These are phyloP conservation scores for Cyberlindnera euphorbiiphila DNA, from an alignment of 805 yeast genomes.

Conservation along the genomic window DNA sequence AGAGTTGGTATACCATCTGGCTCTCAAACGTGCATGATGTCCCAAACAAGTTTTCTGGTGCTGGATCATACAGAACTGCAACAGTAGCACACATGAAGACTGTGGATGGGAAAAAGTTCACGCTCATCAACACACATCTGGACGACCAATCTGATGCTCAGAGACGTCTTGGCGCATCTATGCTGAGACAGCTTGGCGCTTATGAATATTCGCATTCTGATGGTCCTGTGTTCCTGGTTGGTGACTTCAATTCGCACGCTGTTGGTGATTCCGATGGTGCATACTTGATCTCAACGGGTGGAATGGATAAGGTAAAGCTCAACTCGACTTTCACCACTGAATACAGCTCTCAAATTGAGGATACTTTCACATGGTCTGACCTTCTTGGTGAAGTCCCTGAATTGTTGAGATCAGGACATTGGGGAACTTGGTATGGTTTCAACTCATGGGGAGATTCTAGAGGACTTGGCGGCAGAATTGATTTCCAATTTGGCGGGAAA, in stretches of 20 bases:
- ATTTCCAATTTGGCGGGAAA: conserved; percentile 35
- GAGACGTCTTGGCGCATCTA: conserved; percentile 14
- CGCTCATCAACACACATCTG: conserved; percentile 38
- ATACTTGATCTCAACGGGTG: conserved; percentile 11
- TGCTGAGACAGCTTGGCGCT: conserved; percentile 29
- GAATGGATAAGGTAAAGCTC: conserved; percentile 11
- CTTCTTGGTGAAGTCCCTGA: conserved; percentile 24
- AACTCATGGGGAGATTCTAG: conserved; percentile 20
- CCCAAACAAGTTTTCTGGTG: conserved; percentile 39
- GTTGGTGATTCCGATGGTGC: conserved; percentile 12
- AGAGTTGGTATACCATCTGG: conserved; percentile 40
- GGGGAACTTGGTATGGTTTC: conserved; percentile 41
- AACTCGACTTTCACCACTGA: conserved; percentile 20
- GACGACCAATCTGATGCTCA: conserved; percentile 37
- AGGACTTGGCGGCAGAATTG: conserved; percentile 33
- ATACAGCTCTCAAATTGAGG: conserved; percentile 17
- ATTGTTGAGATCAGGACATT: conserved; percentile 31
- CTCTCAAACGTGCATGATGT: conserved; percentile 36
- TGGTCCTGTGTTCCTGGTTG: conserved; percentile 37
- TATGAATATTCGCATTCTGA: conserved; percentile 33
- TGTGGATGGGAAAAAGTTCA: conserved; percentile 25
- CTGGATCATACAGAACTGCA: conserved; percentile 38
- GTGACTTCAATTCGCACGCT: conserved; percentile 40
- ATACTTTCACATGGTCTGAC: conserved; percentile 29
- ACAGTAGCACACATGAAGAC: conserved; percentile 33